Evolutionary conservation across 2,329 filamentous ascomycete species (phyloP), one percentile per base, ranked within the genome.

Genomic region (Cryphonectria radicalis): DNA sequence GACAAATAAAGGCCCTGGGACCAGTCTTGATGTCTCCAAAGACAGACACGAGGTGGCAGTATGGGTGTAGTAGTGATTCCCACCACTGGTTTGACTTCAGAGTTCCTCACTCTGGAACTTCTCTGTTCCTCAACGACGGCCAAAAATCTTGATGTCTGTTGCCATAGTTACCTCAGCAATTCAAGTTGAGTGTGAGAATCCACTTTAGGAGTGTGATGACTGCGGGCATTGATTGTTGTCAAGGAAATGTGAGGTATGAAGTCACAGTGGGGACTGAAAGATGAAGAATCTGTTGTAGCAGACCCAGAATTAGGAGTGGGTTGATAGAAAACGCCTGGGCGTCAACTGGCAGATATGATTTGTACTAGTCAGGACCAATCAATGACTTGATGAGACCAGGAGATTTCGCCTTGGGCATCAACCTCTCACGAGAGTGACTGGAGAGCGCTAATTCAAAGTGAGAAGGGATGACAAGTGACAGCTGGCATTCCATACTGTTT

Each of bases 241-340:
- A 42, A 40, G 5, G 35, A 5, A 46, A 28, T 28, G 40, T 14
- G 17, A 37, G 32, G 40, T 43, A 65, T 65, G 63, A 65, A 65
- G 63, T 65, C 63, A 65, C 63, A 35, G 63, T 65, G 63, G 63
- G 28, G 43, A 37, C 19, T 7, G 19, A 19, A 35, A 5, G 25
- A 37, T 53, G 65, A 67, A 46, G 65, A 46, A 53, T 65, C 63
- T 65, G 63, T 65, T 53, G 43, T 32, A n/a, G 25, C 42, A 42
- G 42, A 35, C 63, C 63, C 55, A 59, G 17, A 32, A 59, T 35
- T 35, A 53, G 63, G 43, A 46, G 14, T 19, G 43, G 63, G 63
- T 67, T 67, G 50, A 57, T 43, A 59, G 32, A 35, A 57, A 25
- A 60, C 50, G 28, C 50, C 65, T 53, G 28, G 65, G 65, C 22